Conservation (phyloP, 192 early-diverging fungal genomes). For the Backusella liffmaniae region DNA sequence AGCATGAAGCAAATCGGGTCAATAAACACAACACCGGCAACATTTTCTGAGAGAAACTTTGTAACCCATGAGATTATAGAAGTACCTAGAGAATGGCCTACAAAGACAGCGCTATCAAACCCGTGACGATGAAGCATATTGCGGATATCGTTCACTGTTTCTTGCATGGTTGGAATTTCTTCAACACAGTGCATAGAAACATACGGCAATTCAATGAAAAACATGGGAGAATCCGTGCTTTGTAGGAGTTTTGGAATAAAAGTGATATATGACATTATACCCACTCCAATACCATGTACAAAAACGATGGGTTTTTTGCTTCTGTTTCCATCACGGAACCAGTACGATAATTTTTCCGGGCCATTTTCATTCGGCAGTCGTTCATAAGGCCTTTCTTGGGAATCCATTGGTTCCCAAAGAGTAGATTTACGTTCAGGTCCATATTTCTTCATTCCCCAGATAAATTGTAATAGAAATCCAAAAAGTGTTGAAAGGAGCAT, state of each 20-base stretch:
- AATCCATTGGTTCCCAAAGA: neutral
- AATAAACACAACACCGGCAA: constrained; percentile 54
- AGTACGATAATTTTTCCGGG: constrained; percentile 28
- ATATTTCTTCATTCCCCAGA: constrained; percentile 25
- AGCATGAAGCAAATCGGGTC: constrained; percentile 70
- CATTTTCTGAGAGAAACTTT: constrained; percentile 47
- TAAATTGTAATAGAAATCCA: constrained; percentile 14
- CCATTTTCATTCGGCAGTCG: neutral
- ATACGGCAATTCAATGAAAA: constrained; percentile 57
- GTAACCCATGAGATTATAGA: constrained; percentile 55
- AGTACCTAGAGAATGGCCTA: constrained; percentile 68
- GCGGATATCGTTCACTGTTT: constrained; percentile 55
- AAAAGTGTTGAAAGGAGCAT: constrained; percentile 7
- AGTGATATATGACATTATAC: constrained; percentile 52
- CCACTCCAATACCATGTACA: constrained; percentile 69
- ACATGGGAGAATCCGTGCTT: constrained; percentile 39
- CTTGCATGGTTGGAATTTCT: constrained; percentile 57
- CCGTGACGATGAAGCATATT: constrained; percentile 53
- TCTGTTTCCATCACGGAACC: constrained; percentile 28
- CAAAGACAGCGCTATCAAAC: constrained; percentile 54
- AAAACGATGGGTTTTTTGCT: constrained; percentile 34
- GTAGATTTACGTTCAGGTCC: neutral
- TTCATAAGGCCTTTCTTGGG: constrained; percentile 5
- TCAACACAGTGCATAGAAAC: constrained; percentile 63
- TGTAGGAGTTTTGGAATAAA: constrained; percentile 48